Evolutionary conservation across 2,329 filamentous ascomycete genomes (phyloP).

Genomic region (Pestalotiopsis sp.): DNA sequence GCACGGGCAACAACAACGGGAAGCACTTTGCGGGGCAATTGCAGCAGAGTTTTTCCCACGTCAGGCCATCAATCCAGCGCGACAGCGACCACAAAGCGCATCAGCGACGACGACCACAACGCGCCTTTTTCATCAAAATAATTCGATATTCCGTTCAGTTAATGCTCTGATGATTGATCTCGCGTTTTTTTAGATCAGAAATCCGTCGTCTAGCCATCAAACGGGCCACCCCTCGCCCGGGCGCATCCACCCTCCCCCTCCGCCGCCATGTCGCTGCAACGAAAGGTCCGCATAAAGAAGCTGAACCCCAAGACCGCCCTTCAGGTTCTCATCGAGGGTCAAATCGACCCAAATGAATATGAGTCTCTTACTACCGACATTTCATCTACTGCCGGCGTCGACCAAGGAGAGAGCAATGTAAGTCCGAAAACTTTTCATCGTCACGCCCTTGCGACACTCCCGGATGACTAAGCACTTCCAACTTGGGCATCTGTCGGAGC

Average conservation of each 20-base stretch:
- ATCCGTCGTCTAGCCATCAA: conserved; percentile 48
- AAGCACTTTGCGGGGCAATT: not conserved
- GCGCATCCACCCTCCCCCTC: conserved; percentile 34
- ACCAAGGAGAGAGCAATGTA: conserved; percentile 96
- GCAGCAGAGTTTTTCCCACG: not conserved
- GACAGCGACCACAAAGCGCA: conserved; percentile 4
- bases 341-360: conserved; percentile 85
- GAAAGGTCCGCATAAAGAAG: conserved; percentile 84
- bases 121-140: conserved; percentile 45
- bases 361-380: conserved; percentile 81
- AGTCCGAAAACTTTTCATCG: conserved; percentile 47
- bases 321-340: conserved; percentile 83
- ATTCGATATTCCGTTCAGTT: conserved; percentile 50
- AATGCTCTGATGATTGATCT: conserved; percentile 62
- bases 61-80: not conserved
- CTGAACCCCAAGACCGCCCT: conserved; percentile 88
- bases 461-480: conserved; percentile 20
- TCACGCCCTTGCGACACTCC: conserved; percentile 22
- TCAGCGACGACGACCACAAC: conserved; percentile 26
- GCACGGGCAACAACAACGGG: not conserved
- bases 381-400: conserved; percentile 94
- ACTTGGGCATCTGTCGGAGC: not conserved
- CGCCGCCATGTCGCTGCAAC: conserved; percentile 57
- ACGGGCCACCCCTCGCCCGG: conserved; percentile 12
- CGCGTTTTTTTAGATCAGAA: conserved; percentile 64